Evolutionary conservation across 1,284 basidiomycete genomes (phyloP).

Genomic region (Cyathus olla): DNA sequence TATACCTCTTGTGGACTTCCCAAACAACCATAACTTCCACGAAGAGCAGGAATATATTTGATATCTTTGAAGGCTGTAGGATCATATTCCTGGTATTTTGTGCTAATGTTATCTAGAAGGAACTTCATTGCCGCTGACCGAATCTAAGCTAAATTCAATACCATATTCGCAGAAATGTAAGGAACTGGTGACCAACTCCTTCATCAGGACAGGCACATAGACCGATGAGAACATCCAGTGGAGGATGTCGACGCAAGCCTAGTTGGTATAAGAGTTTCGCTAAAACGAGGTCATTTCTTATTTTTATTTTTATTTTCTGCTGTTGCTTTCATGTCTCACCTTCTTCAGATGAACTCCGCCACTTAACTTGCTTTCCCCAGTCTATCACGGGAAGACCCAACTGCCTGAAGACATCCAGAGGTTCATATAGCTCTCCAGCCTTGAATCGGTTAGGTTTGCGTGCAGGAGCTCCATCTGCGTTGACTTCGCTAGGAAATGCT

Average conservation of each 20-base stretch:
- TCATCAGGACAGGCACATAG: conserved; percentile 71
- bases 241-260: conserved; percentile 82
- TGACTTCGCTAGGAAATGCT: conserved; percentile 81
- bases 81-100: conserved; percentile 76
- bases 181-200: conserved; percentile 19
- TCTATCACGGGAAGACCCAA: conserved; percentile 88
- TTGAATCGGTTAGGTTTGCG: conserved; percentile 60
- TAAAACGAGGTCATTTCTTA: conserved; percentile 35
- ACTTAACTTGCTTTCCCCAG: conserved; percentile 86
- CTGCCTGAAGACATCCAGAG: conserved; percentile 77
- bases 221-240: conserved; percentile 73
- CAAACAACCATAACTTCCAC: conserved; percentile 61
- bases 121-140: conserved; percentile 79
- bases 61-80: conserved; percentile 63
- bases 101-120: conserved; percentile 77
- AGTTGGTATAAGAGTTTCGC: conserved; percentile 88
- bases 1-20: conserved; percentile 74
- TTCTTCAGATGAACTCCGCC: conserved; percentile 87
- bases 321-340: conserved; percentile 53
- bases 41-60: conserved; percentile 86
- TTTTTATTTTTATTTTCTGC: neutral
- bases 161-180: neutral
- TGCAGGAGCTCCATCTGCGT: conserved; percentile 26
- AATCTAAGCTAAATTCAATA: conserved; percentile 33
- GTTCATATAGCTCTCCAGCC: conserved; percentile 88